These are phyloP conservation scores for Amanita rubescens DNA, from an alignment of 768 basidiomycete genomes.

Conservation along the genomic window DNA sequence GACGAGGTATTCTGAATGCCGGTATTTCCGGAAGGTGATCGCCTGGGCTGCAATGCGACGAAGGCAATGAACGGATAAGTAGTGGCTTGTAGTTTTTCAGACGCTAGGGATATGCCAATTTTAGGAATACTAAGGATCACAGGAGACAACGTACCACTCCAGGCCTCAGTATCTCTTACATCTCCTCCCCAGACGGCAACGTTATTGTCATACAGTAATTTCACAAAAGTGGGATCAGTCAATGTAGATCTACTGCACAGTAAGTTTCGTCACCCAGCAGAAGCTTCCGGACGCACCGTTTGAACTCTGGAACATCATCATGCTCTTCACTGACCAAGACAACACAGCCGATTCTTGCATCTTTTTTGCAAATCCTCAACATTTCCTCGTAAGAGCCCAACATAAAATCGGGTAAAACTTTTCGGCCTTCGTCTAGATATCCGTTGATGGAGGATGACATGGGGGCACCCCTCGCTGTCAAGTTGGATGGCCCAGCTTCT, in stretches of 20 bases:
- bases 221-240: constrained; percentile 64
- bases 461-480: constrained; percentile 27
- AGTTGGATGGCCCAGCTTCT: constrained; percentile 39
- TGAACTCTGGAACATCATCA: constrained; percentile 83
- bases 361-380: constrained; percentile 60
- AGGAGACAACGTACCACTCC: constrained; percentile 41
- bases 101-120: constrained; percentile 20
- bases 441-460: constrained; percentile 13
- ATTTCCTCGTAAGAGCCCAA: constrained; percentile 78
- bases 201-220: constrained; percentile 61
- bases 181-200: constrained; percentile 92
- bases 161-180: constrained; percentile 74
- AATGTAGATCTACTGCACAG: constrained; percentile 52
- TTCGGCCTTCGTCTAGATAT: constrained; percentile 28
- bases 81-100: constrained; percentile 76
- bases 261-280: constrained; percentile 1
- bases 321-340: constrained; percentile 86
- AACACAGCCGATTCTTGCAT: constrained; percentile 69
- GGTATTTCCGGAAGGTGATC: constrained; percentile 31
- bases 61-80: constrained; percentile 94
- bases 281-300: constrained; percentile 44
- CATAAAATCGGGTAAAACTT: constrained; percentile 73
- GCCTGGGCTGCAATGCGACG: constrained; percentile 75
- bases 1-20: constrained; percentile 23
- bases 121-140: constrained; percentile 5